Base-by-base conservation (phyloP, 257 asterid species). In the Leptodermis oblonga region DNA sequence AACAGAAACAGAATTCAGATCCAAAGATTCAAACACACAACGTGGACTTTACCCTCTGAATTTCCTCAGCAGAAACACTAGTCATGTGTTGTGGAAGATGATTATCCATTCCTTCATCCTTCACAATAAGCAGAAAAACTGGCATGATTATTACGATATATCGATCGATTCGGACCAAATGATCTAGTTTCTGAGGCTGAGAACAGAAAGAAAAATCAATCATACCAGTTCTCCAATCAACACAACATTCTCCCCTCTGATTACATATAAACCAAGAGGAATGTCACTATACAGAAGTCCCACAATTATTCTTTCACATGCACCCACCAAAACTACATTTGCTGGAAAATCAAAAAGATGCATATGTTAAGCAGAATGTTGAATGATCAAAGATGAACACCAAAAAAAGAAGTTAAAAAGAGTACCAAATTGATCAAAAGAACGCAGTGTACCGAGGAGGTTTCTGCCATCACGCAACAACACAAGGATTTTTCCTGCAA, bases 181-280 rank as follows among this genome's bases (percentile, higher is more conserved):
- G 8, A 54, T n/a, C 3, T 4, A 3, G 3, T 43, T 23, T 67
- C 68, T 31, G 42, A 58, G 36, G 42, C 22, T 30, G 42, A 58
- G 14, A 15, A 4, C 33, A 20, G 49, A 39, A 56, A 58, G 39
- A 22, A 54, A 15, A 59, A 20, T 31, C 4, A 30, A 4, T 10
- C 15, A 8, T 70, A 79, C 83, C 76, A 58, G 33, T 55, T 79
- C 78, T 9, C 83, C 83, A 8, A 76, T 72, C n/a, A 79, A 51
- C 70, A 65, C 80, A 30, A 79, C 81, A 64, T 75, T 72, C 56
- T 79, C 83, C 51, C 83, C 81, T 18, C 83, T 76, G 58, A 79
- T 39, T 17, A 79, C 33, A 41, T 64, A 65, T 30, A 73, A 48
- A 36, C 83, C 83, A 67, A 53, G 61, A 18, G 71, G 73, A 28